Base-by-base conservation (phyloP, 768 basidiomycete genomes). In the Tricholoma saponaceum region DNA sequence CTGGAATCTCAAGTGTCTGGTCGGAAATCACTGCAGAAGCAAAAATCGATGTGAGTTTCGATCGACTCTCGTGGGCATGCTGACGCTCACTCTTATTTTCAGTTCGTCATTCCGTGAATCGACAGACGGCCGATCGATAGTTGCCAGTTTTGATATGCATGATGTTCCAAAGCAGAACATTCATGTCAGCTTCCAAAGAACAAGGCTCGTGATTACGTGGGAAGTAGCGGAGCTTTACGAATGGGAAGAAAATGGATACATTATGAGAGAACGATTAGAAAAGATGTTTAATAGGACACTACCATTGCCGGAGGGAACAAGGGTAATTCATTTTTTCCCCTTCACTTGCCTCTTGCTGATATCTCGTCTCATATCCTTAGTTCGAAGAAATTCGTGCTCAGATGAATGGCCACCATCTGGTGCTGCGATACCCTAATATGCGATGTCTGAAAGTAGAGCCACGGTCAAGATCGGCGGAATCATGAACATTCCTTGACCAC, bases 51-150 rank as follows among this genome's bases (percentile, higher is more conserved):
- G 87, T 88, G 72, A 60, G 83, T 69, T 39, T 59, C 20, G 47
- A 20, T 55, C 35, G 46, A 49, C 53, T 60, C 58, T 58, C 43
- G 53, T 43, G 20, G 28, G 51, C 41, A 62, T 43, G 60, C 49
- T 55, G 51, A 60, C 35, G 35, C 47, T 57, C 63, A 52, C 65
- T 66, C 44, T 59, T 33, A 62, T 52, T 44, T 47, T 53, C 62
- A 89, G 88, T 64, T 84, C 86, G 60, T 83, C 80, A 62, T 83
- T 88, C 67, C 84, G 82, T 62, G 87, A 89, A 73, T 87, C 88
- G 22, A 76, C 77, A 54, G 89, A 88, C 60, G 87, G 88, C 52
- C 81, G 80, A 65, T 83, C 85, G 66, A 80, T 87, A 49, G 84
- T 84, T 22, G 86, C 85, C 22, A 87, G 81, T 51, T 89, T 90